phyloP scores from a whole-genome alignment of 805 yeast genomes.

The Candida montana region DNA sequence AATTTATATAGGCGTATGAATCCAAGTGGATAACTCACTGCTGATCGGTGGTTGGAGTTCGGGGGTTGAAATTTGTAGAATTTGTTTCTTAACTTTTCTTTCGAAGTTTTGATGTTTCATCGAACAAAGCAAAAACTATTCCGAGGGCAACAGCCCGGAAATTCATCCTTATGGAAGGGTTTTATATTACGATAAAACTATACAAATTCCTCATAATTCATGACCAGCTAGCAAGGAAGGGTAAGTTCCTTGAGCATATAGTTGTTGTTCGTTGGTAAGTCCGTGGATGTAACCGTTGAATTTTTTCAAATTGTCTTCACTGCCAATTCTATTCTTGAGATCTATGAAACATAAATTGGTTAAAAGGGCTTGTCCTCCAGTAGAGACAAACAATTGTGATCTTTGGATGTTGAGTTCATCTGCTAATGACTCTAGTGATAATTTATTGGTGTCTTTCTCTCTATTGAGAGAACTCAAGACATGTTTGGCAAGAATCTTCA shows the following conservation, averaged over 20 bases:
- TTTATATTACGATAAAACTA: too few species aligned
- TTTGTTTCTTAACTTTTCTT: too few species aligned
- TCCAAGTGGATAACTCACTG: too few species aligned
- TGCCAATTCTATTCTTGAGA: slow-evolving; percentile 29
- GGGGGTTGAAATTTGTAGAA: too few species aligned
- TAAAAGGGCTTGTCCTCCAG: slow-evolving; percentile 59
- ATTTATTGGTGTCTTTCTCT: slow-evolving; percentile 12
- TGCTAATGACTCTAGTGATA: slow-evolving; percentile 55
- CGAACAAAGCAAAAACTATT: neutral
- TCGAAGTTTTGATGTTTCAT: neutral
- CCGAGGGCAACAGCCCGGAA: neutral
- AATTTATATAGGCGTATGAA: too few species aligned
- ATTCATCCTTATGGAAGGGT: neutral
- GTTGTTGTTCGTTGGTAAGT: slow-evolving; percentile 26
- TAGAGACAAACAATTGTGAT: slow-evolving; percentile 47
- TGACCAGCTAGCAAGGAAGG: slow-evolving; percentile 1
- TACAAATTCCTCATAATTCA: slow-evolving; percentile 1
- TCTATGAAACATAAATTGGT: slow-evolving; percentile 64
- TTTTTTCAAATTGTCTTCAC: slow-evolving; percentile 26
- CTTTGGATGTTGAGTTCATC: slow-evolving; percentile 69
- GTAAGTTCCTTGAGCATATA: slow-evolving; percentile 4
- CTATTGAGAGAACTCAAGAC: slow-evolving; percentile 3
- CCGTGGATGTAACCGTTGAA: slow-evolving; percentile 53
- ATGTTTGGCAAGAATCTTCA: slow-evolving; percentile 48
- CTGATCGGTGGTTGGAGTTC: too few species aligned